Evolutionary conservation across 2,329 filamentous ascomycete genomes (phyloP), one percentile per base, ranked within the genome.

Genomic region (Pleurostoma richardsiae): DNA sequence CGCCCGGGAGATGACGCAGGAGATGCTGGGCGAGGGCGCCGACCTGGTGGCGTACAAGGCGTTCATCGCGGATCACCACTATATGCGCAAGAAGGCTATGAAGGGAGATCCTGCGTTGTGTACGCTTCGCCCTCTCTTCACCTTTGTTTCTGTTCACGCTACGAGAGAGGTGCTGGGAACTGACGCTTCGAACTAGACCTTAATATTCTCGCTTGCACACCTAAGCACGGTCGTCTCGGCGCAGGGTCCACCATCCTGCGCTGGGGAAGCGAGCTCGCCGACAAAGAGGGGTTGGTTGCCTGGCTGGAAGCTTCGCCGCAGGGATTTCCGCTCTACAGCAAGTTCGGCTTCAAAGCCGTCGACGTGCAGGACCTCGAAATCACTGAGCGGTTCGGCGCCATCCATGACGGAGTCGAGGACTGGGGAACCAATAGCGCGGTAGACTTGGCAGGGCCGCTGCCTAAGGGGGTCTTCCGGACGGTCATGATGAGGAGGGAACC

Each of bases 301-400:
- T 56, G 53, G 40, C 51, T 65, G 19, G 59, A 63, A 45, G 49
- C 59, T 2, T 62, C 61, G 4, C 56, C 60, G 2, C 27, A 8
- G 1, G 61, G 60, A 8, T 63, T 62, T 28, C 19, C 39, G 10
- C 48, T 64, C 4, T 65, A 65, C 45, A 50, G 40, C 39, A 56
- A 52, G 30, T 52, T 57, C 5, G 60, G 59, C 3, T 65, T 54
- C 30, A 51, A 60, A 43, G 52, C 56, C 27, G 38, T 60, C 5
- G 56, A 54, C 10, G 49, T 54, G n/a, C n/a, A 53, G 4, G 62
- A 64, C 42, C 30, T 58, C 5, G 42, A 52, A 3, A 10, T 61
- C 4, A 52, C 48, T 2, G 44, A 54, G 7, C 47, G 3, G 5
- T 61, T 52, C 46, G 58, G 57, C 4, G 39, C 38, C 1, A 28